Evolutionary conservation across 2,329 filamentous ascomycete genomes (phyloP), one percentile per base, ranked within the genome.

Genomic region (Epichloe brachyelytri): DNA sequence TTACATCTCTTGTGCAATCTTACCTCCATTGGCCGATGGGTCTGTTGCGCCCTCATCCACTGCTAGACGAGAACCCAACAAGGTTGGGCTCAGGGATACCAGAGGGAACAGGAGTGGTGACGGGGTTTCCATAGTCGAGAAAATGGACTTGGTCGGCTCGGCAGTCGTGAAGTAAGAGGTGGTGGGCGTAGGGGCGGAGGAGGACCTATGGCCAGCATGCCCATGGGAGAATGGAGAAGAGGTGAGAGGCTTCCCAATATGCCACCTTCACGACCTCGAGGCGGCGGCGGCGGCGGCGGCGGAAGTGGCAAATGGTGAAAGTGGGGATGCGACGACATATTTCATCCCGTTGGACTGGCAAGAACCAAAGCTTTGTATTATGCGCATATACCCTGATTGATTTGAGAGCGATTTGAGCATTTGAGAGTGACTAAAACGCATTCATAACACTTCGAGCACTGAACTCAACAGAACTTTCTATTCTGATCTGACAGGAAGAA

Each of bases 1-100:
- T 66, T 95, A 86, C 62, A 76, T 97, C 40, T 84, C 85, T 52
- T 91, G 87, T 64, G 86, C 88, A 5, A 82, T 95, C 53, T 72
- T 91, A 51, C 83, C 87, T 41, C 87, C 88, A 1, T 70, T 86
- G 26, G 71, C 79, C 34, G 85, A 91, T 63, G 89, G 89, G 0
- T 79, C 78, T 34, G 82, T 94, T 39, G 82, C 83, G 43, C 80
- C 85, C 10, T 71, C 77, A n/a, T 72, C 76, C 12, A 71, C 48
- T 26, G 58, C 57, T 33, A 57, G 57, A 43, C 61, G 60, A 51
- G 64, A 63, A 17, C 54, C 59, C 12, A 50, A 34, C 36, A 34
- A 37, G 37, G 48, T 41, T 26, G 45, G 19, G 19, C 55, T 48
- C 44, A 53, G 8, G 49, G 53, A 30, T 46, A 50, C 26, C 56